Percentiles rank a stretch among this genome's conserved stretches.
Conservation (phyloP, 2,329 filamentous ascomycete genomes). For the Pseudohalonectria lignicola region DNA sequence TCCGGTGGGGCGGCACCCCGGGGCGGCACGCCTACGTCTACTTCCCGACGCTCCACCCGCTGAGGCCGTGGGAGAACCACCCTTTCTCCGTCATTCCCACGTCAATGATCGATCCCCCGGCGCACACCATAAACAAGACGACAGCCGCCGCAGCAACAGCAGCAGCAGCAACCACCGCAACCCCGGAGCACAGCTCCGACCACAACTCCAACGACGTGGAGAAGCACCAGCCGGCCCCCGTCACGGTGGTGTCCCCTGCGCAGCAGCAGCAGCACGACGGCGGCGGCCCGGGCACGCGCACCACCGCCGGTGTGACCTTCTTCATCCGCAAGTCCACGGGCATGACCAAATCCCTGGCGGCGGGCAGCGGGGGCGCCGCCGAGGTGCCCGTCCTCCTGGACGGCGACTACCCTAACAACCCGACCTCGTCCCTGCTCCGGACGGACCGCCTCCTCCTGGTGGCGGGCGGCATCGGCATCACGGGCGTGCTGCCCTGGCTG, state of each 20-base stretch:
- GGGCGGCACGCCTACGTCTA: constrained; percentile 31
- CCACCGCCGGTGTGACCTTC: constrained; percentile 20
- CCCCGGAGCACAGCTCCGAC: too few species aligned
- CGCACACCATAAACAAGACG: neutral
- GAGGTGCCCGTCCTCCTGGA: constrained; percentile 25
- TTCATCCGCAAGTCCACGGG: constrained; percentile 23
- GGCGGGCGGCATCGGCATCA: constrained; percentile 36
- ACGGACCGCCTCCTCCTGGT: constrained; percentile 28
- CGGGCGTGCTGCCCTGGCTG: constrained; percentile 24
- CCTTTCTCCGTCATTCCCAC: constrained; percentile 34
- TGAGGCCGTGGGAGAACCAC: constrained; percentile 39
- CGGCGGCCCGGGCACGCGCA: neutral
- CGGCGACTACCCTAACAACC: constrained; percentile 23
- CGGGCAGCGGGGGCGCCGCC: constrained; percentile 2
- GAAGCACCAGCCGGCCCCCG: neutral
- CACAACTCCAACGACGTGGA: too few species aligned
- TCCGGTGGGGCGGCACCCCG: constrained; percentile 17
- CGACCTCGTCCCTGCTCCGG: constrained; percentile 12
- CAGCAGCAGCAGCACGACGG: neutral
- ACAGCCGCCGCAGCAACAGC: too few species aligned
- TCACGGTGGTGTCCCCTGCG: neutral
- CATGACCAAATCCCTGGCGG: constrained; percentile 19
- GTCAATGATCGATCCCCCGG: constrained; percentile 7
- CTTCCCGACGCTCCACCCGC: constrained; percentile 30
- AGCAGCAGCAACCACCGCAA: too few species aligned